These are phyloP conservation scores for Takashimella koratensis DNA, from an alignment of 1,284 basidiomycete species.

Conservation along the genomic window DNA sequence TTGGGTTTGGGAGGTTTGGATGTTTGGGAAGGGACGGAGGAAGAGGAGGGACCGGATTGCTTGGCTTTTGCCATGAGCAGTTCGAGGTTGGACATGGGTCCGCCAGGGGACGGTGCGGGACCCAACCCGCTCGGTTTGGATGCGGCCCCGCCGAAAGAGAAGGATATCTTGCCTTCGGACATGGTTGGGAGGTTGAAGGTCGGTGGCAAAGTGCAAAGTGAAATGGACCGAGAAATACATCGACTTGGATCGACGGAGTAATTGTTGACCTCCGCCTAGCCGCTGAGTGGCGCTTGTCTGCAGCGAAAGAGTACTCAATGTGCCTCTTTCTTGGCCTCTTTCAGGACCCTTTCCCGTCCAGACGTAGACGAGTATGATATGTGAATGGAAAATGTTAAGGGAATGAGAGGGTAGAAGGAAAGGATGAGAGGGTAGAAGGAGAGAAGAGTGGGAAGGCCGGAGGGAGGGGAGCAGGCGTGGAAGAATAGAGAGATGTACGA, in stretches of 20 bases:
- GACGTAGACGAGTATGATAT: too few relatives aligned
- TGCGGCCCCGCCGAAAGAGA: slow-evolving; percentile 34
- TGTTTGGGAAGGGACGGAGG: slow-evolving; percentile 1
- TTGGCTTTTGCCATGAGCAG: slow-evolving; percentile 39
- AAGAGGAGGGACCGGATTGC: slow-evolving; percentile 4
- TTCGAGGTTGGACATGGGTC: slow-evolving; percentile 35
- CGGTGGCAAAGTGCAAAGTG: not conserved
- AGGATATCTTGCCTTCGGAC: slow-evolving; percentile 37
- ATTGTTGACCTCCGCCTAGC: not conserved
- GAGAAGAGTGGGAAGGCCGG: too few relatives aligned
- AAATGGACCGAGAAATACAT: too few relatives aligned
- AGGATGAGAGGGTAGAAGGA: too few relatives aligned
- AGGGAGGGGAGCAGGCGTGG: too few relatives aligned
- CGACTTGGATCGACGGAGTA: not conserved
- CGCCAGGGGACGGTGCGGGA: not conserved
- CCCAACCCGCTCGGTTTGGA: not conserved
- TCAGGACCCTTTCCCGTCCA: too few relatives aligned
- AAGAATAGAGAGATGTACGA: too few relatives aligned
- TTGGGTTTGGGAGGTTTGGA: slow-evolving; percentile 6
- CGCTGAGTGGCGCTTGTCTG: not conserved
- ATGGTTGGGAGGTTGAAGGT: slow-evolving; percentile 8
- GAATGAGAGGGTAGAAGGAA: too few relatives aligned
- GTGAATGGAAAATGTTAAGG: too few relatives aligned
- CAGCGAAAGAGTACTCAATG: too few relatives aligned
- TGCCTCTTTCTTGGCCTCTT: too few relatives aligned